Conservation (phyloP, 306 rosid species). For the Glycine soja region DNA sequence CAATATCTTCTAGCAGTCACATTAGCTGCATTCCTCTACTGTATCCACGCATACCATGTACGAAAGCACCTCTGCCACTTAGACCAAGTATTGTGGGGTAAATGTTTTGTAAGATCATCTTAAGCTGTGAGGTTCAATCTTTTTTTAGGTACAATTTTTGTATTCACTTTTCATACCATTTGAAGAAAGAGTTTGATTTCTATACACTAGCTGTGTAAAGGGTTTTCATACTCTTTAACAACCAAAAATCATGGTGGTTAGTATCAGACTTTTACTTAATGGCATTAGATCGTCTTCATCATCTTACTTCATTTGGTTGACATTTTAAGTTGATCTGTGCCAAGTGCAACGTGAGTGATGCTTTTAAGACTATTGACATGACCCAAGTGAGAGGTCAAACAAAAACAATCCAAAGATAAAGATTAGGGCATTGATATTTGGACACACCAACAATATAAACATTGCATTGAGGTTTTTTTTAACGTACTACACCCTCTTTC, state of each 20-base stretch:
- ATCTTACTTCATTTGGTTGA: neutral
- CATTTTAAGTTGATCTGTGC: neutral
- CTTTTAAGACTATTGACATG: neutral
- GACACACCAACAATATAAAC: too few species aligned
- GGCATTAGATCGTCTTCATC: neutral
- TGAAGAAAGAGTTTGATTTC: neutral
- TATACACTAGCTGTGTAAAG: too few species aligned
- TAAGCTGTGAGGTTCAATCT: neutral
- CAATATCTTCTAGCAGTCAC: slow-evolving; percentile 69
- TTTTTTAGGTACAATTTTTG: neutral
- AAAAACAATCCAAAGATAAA: neutral
- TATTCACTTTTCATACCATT: neutral
- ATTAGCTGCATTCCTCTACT: slow-evolving; percentile 71
- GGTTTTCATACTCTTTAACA: neutral
- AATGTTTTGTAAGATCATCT: slow-evolving; percentile 19
- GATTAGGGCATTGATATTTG: neutral
- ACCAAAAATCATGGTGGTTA: neutral
- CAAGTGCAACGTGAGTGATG: neutral
- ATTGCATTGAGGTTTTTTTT: too few species aligned
- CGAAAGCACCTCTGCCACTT: slow-evolving; percentile 74
- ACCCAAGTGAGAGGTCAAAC: neutral
- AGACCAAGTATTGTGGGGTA: slow-evolving; percentile 45
- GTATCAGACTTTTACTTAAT: neutral
- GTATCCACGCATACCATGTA: slow-evolving; percentile 60
- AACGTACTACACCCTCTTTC: too few species aligned